Evolutionary conservation across 2,329 filamentous ascomycete genomes (phyloP), one percentile per base, ranked within the genome.

Genomic region (Corniculantispora saksenae): DNA sequence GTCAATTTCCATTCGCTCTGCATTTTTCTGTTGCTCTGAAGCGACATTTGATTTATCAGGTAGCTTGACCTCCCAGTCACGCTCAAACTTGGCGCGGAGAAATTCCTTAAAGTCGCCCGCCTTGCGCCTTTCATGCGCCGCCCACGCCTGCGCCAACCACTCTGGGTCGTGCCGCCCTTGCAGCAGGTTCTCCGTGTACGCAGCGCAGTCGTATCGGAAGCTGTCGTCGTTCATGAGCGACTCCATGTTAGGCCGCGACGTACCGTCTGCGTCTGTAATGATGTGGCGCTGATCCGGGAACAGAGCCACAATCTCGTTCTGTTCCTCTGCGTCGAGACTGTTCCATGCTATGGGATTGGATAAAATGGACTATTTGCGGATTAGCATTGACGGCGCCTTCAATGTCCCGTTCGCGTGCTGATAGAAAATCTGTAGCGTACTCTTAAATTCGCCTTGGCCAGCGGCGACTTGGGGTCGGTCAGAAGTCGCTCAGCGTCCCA

Each of bases 141-240:
- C 72, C 77, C 82, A 86, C 1, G 85, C 85, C 63, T 82, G 77
- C 19, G 71, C 74, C 9, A 88, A 78, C 85, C 85, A 87, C 17
- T 79, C 77, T 1, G 79, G 77, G 67, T 86, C 83, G 65, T 86
- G 82, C 40, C 78, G 79, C 3, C 85, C 85, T 43, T 76, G 73
- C 6, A 72, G 67, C 21, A 87, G 73, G 67, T 83, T 77, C 40
- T 81, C 79, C 35, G 78, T 78, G 70, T 83, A 84, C 3, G 76
- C 76, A 0, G 79, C 77, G 60, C 80, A 79, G 70, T 82, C 81
- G 55, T 81, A 73, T 13, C 82, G 81, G 69, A 84, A 83, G 67
- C 77, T 78, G 68, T 82, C 76, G 70, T 81, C 81, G 68, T 81
- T 83, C 66, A 77, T 76, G 13, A 84, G 76, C 17, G 78, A 76